Base-by-base conservation (phyloP, 805 yeast species). In the Suhomyces faveliae region DNA sequence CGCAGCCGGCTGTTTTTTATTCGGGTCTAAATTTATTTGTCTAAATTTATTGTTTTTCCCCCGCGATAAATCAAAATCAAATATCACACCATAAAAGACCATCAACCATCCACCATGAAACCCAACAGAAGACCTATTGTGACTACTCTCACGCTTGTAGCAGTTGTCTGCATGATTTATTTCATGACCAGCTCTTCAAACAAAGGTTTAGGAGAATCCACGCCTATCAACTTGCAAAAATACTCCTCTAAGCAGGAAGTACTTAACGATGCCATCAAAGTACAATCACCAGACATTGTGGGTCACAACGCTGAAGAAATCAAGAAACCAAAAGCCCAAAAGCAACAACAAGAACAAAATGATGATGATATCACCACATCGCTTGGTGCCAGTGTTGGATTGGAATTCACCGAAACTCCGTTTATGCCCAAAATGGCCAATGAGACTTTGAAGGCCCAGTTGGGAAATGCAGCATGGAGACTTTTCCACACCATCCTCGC, bases 381-480 rank as follows among this genome's bases (percentile, higher is more conserved):
- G 5, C n/a, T 13, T 7, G 17, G 17, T 37, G 40, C 4, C 9
- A 15, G 23, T 1, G 9, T 33, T 17, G 39, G 25, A 23, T 22
- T 25, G 13, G 53, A 43, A n/a, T 43, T 47, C 46, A 51, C 51
- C 6, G 53, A 52, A 23, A 50, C 50, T 13, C 56, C 90, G 2
- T 90, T 90, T 60, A 94, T 94, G 99, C 96, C 96, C 5, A 80
- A 88, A 56, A 90, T 94, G 96, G 87, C 87, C 12, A 92, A 92
- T 65, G 90, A 84, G 54, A 85, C 90, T 0, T 70, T 82, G 45
- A 80, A 82, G 59, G 94, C 95, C 1, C 94, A 87, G 58, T 77
- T 92, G 5, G 99, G 99, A 1, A 79, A 87, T 49, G 86, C 97
- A 0, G 84, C 96, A 0, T 92, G 99, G 99, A 87, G 63, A 50